Conservation (phyloP, 164 flowering plant genomes). For the Platanus orientalis region DNA sequence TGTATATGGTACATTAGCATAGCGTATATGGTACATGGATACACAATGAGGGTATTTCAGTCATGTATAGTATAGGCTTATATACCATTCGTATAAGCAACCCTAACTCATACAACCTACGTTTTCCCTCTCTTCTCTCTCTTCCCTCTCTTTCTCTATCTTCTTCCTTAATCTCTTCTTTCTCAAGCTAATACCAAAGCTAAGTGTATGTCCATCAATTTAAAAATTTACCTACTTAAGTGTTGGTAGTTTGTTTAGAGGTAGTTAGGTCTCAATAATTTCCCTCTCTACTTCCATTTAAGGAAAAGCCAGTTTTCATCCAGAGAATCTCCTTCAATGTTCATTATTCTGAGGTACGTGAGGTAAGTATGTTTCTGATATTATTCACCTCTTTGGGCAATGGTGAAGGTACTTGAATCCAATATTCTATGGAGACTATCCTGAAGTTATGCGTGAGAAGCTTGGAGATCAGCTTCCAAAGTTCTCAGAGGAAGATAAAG, state of each 20-base stretch:
- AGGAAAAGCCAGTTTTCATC: not conserved
- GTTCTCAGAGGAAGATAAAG: slow-evolving; percentile 62
- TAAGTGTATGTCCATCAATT: not conserved
- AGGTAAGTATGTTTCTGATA: not conserved
- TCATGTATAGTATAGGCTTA: too few relatives aligned
- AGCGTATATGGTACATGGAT: too few relatives aligned
- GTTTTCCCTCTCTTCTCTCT: too few relatives aligned
- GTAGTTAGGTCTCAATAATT: not conserved
- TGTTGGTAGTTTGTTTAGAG: not conserved
- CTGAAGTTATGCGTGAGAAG: slow-evolving; percentile 64
- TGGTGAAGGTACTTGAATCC: slow-evolving; percentile 73
- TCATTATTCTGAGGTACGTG: not conserved
- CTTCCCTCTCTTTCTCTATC: too few relatives aligned
- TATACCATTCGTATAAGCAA: too few relatives aligned
- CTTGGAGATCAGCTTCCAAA: slow-evolving; percentile 72
- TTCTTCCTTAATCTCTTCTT: too few relatives aligned
- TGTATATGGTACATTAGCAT: too few relatives aligned
- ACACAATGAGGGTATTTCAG: too few relatives aligned
- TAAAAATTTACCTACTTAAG: not conserved
- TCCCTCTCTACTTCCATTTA: not conserved
- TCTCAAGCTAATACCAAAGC: too few relatives aligned
- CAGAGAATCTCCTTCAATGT: not conserved
- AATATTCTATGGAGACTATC: slow-evolving; percentile 78
- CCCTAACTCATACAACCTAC: too few relatives aligned
- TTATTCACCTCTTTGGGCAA: not conserved